Evolutionary conservation across 2,329 filamentous ascomycete species (phyloP), one percentile per base, ranked within the genome.

Genomic region (Zarea fungicola): DNA sequence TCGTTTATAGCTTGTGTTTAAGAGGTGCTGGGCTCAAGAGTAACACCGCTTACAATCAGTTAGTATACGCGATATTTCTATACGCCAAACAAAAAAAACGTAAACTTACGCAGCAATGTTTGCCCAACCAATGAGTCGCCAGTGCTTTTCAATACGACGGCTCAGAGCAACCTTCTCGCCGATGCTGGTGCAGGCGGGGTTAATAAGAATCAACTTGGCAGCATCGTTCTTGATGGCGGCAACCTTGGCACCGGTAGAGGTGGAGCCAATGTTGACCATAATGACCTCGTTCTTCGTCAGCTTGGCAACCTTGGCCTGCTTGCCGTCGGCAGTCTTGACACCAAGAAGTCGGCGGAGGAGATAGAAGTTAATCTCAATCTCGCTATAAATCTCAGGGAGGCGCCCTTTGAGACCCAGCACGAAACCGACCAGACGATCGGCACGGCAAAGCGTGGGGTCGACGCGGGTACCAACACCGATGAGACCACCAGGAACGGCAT

Each of bases 281-380:
- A 99, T 85, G 63, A 97, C 90, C 71, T 99, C 93, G 73, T 96
- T 96, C 84, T 97, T 99, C 50, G 90, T 78, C 57, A 99, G 79
- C 77, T 99, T 99, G 61, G 91, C 90, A 58, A 99, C 93, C 85
- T 99, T 99, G 64, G 92, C 92, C 74, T 97, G 93, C 79, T 99
- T 99, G 67, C 93, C 93, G 60, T 99, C 93, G 55, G 92, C 90
- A 40, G 93, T 96, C 75, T 95, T 91, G 62, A 99, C 93, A 83
- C 93, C 93, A 50, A 99, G 82, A 54, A 99, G 79, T 61, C 93
- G 83, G 62, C 92, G 87, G 55, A 99, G 85, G 54, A 99, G 80
- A 80, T 97, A 99, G 79, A 97, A 99, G 81, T 97, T 97, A 71
- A 96, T 91, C 74, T 99, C 93, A 54, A 99, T 86, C 72, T 99